phyloP scores from a whole-genome alignment of 2,329 filamentous ascomycete species.

The Diaporthe nobilis region DNA sequence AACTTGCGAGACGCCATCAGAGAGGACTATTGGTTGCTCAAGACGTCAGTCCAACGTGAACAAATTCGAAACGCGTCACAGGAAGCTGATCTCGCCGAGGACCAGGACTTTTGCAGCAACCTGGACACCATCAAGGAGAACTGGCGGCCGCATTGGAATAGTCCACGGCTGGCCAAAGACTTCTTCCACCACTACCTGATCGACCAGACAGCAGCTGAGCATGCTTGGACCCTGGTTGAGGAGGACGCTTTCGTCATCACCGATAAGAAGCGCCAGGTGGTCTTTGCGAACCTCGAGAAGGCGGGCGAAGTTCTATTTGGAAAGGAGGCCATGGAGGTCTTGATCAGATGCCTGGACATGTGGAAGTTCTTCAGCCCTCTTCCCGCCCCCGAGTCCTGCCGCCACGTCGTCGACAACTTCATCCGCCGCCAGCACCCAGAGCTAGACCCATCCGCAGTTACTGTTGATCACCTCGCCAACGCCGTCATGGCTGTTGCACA shows the following conservation, averaged over 20 bases:
- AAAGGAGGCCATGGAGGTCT: constrained; percentile 11
- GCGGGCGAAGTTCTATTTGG: constrained; percentile 38
- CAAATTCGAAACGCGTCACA: not conserved
- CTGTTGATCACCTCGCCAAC: constrained; percentile 39
- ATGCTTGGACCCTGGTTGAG: constrained; percentile 37
- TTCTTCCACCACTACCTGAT: constrained; percentile 39
- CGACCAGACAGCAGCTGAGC: constrained; percentile 35
- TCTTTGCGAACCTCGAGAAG: constrained; percentile 44
- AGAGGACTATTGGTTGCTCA: constrained; percentile 19
- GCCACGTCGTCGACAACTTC: constrained; percentile 42
- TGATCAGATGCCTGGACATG: constrained; percentile 39
- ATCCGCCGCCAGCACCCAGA: constrained; percentile 43
- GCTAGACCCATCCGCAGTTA: constrained; percentile 42
- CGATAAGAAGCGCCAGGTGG: constrained; percentile 40
- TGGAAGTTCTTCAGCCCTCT: constrained; percentile 43
- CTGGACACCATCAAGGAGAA: constrained; percentile 16
- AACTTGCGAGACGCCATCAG: not conserved
- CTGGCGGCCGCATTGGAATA: constrained; percentile 36
- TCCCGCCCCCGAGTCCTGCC: constrained; percentile 41
- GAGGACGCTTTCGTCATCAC: constrained; percentile 26
- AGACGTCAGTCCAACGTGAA: not conserved
- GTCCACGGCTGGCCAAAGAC: constrained; percentile 23
- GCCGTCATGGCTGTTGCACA: constrained; percentile 44
- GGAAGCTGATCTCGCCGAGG: not conserved
- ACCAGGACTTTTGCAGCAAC: not conserved